Base-by-base conservation (phyloP, 2,329 filamentous ascomycete species). In the Dryadomyces quercus-mongolicae region DNA sequence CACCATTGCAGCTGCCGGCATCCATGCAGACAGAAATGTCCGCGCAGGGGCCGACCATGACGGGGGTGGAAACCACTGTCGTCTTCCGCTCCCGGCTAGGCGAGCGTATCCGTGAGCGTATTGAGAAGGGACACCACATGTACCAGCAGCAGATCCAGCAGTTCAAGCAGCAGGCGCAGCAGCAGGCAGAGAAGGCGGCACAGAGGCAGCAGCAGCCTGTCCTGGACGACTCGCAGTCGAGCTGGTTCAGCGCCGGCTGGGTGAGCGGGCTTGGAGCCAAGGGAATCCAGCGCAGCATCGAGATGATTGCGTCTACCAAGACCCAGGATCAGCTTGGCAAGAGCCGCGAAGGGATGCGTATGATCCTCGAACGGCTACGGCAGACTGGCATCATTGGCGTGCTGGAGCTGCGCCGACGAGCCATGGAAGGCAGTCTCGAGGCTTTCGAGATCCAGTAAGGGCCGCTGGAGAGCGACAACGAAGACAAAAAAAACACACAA, bases 321-420 rank as follows among this genome's bases (percentile, higher is more conserved):
- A 89, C 88, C 5, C 80, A 85, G 60, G 84, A 86, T 62, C 86
- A 88, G 65, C 77, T 92, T 62, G 82, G 84, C 52, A 91, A 91
- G 71, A 88, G 86, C 61, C 82, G 85, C 51, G 85, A 91, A 66
- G 88, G 88, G 50, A 92, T 93, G 88, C 82, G 80, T 55, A 80
- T 91, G 42, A 87, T 93, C 9, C 74, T 93, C 21, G 85, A 90
- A 67, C 75, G 87, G 49, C 70, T 82, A 52, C 74, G 79, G 49
- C 77, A 78, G 65, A 78, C 74, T 44, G 76, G 78, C 34, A 73
- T 81, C 55, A 76, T 81, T 54, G 75, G 76, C 43, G 77, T 82
- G 34, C 66, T 82, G 38, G 79, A 82, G 64, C 72, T 77, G 51
- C 69, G 78, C 59, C 72, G 77, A 54, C 66, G 67, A 53, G 67